These are phyloP conservation scores for Tricholoma terreum DNA, from an alignment of 768 basidiomycete genomes.

Conservation along the genomic window DNA sequence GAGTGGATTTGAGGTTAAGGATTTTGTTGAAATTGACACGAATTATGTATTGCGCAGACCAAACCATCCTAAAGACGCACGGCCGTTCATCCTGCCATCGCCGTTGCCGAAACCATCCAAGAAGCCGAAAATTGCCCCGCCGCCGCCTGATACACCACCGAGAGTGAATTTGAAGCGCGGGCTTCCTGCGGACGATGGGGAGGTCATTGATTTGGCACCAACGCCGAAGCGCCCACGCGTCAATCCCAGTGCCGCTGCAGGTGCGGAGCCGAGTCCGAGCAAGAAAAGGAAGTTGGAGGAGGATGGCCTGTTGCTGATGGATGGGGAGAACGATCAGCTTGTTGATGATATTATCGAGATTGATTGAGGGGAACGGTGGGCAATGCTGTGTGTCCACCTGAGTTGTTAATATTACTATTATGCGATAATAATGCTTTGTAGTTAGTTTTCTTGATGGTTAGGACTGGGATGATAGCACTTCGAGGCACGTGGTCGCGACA, in stretches of 20 bases:
- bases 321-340: constrained; percentile 49
- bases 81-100: constrained; percentile 60
- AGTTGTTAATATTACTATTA: background rate
- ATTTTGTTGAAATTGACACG: constrained; percentile 1
- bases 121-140: constrained; percentile 37
- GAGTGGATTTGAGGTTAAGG: constrained; percentile 34
- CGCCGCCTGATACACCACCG: constrained; percentile 40
- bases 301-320: constrained; percentile 71
- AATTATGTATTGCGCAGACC: constrained; percentile 35
- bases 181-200: constrained; percentile 54
- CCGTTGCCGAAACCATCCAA: constrained; percentile 58
- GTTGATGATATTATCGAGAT: constrained; percentile 59
- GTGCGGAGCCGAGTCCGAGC: constrained; percentile 45
- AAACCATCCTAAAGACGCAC: constrained; percentile 49
- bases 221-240: constrained; percentile 47
- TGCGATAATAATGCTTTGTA: background rate
- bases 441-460: background rate
- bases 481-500: too few relatives aligned
- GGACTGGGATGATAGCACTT: too few relatives aligned
- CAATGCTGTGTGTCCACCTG: background rate
- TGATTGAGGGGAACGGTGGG: constrained; percentile 33
- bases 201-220: constrained; percentile 53
- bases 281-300: constrained; percentile 67
- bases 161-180: constrained; percentile 50
- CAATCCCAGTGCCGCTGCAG: constrained; percentile 17